A percentile compares a stretch with the other conserved stretches of the same genome.
These are phyloP conservation scores for Melocanna baccifera DNA, from an alignment of 176 grass and related monocot species.

Conservation along the genomic window DNA sequence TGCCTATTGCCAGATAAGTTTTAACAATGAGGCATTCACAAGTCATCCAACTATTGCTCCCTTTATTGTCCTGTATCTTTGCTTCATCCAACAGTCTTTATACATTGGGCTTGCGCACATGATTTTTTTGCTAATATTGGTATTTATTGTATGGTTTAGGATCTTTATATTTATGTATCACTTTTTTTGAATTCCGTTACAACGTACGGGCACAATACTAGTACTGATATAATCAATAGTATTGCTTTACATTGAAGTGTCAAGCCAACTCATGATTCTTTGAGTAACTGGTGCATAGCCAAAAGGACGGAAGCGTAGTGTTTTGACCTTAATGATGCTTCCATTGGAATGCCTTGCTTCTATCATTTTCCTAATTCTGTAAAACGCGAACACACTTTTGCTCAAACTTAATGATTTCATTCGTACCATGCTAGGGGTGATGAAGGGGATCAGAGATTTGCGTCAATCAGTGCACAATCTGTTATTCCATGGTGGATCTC, in stretches of 20 bases:
- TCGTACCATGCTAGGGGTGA: slow-evolving; percentile 24
- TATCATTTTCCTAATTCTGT: not conserved
- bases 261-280: not conserved
- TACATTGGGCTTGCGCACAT: too few relatives aligned
- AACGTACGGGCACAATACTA: too few relatives aligned
- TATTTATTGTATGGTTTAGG: too few relatives aligned
- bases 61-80: too few relatives aligned
- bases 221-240: not conserved
- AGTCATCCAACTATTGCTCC: too few relatives aligned
- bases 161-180: too few relatives aligned
- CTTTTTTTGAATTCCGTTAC: too few relatives aligned
- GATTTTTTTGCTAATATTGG: too few relatives aligned
- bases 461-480: slow-evolving; percentile 40
- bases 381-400: not conserved
- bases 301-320: not conserved
- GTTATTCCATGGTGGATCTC: slow-evolving; percentile 30
- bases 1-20: too few relatives aligned
- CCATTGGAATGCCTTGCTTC: not conserved
- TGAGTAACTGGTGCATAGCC: not conserved
- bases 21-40: too few relatives aligned
- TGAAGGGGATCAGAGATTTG: slow-evolving; percentile 22
- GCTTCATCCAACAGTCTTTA: too few relatives aligned
- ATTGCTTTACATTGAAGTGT: not conserved
- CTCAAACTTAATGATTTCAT: not conserved
- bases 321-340: not conserved